Percentiles rank a stretch among this genome's conserved stretches.
phyloP scores from a whole-genome alignment of 2,329 filamentous ascomycete genomes.

The Talaromyces sp. region DNA sequence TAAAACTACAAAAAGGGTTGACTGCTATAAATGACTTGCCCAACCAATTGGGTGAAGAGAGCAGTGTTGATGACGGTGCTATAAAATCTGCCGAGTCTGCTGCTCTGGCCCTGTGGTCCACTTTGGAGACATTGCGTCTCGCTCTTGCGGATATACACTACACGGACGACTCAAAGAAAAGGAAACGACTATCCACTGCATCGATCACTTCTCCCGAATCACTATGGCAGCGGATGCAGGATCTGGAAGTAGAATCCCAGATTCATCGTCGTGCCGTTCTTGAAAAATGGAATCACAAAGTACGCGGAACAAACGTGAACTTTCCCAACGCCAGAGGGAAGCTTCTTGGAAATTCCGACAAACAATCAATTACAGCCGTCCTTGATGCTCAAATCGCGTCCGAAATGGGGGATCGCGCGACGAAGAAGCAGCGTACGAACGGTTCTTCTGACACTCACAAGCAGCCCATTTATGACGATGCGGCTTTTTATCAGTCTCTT shows the following conservation, averaged over 20 bases:
- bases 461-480: conserved; percentile 79
- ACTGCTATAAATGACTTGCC: conserved; percentile 64
- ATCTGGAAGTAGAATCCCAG: conserved; percentile 56
- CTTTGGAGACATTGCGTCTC: conserved; percentile 45
- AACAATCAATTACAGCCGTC: conserved; percentile 47
- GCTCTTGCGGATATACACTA: conserved; percentile 33
- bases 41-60: conserved; percentile 5
- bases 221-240: conserved; percentile 68
- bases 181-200: conserved; percentile 47
- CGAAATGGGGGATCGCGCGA: conserved; percentile 27
- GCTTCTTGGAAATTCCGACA: conserved; percentile 50
- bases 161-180: conserved; percentile 29
- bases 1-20: conserved; percentile 87
- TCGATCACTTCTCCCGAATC: conserved; percentile 52
- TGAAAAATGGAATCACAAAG: conserved; percentile 86
- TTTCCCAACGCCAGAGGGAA: conserved; percentile 55
- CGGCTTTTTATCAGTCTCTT: conserved; percentile 87
- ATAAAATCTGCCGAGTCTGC: conserved; percentile 78
- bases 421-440: conserved; percentile 26
- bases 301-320: conserved; percentile 50
- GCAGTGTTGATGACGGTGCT: conserved; percentile 39
- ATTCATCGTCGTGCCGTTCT: conserved; percentile 65
- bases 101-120: conserved; percentile 77
- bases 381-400: conserved; percentile 41
- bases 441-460: conserved; percentile 9